phyloP scores from a whole-genome alignment of 441 rosid genomes.

The Pelargonium cotyledonis region DNA sequence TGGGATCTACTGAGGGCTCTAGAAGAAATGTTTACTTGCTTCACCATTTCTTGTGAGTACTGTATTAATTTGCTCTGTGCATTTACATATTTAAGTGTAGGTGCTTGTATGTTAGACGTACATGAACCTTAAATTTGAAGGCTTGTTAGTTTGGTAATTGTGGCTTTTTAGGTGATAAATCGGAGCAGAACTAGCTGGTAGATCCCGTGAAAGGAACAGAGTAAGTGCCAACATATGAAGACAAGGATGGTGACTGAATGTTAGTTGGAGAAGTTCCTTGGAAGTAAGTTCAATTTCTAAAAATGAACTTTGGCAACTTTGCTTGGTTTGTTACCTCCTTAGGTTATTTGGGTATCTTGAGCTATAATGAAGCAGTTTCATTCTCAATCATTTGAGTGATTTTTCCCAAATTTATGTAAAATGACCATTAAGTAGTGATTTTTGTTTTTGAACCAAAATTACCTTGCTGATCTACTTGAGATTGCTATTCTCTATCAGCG shows the following conservation, averaged over 20 bases:
- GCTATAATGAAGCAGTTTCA: not conserved
- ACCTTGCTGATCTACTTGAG: not conserved
- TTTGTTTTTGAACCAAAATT: not conserved
- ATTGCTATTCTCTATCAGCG: not conserved
- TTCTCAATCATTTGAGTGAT: not conserved
- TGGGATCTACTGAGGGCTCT: slow-evolving; percentile 16
- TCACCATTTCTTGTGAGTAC: slow-evolving; percentile 11
- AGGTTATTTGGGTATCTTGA: not conserved
- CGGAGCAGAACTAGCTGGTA: slow-evolving; percentile 8
- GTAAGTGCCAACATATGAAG: slow-evolving; percentile 29
- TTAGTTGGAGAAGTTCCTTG: slow-evolving; percentile 35
- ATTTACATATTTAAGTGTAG: not conserved
- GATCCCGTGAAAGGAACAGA: slow-evolving; percentile 19
- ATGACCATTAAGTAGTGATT: not conserved
- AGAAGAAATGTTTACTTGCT: slow-evolving; percentile 22
- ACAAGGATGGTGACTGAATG: slow-evolving; percentile 32
- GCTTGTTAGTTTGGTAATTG: not conserved
- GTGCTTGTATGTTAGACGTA: not conserved
- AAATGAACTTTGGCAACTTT: not conserved
- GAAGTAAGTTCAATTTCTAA: slow-evolving; percentile 28
- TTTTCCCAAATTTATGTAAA: not conserved
- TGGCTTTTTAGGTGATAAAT: slow-evolving; percentile 3
- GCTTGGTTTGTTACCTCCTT: not conserved
- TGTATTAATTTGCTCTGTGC: not conserved
- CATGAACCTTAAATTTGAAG: not conserved